phyloP scores from a whole-genome alignment of 2,329 filamentous ascomycete genomes.

The Claviceps quebecensis region DNA sequence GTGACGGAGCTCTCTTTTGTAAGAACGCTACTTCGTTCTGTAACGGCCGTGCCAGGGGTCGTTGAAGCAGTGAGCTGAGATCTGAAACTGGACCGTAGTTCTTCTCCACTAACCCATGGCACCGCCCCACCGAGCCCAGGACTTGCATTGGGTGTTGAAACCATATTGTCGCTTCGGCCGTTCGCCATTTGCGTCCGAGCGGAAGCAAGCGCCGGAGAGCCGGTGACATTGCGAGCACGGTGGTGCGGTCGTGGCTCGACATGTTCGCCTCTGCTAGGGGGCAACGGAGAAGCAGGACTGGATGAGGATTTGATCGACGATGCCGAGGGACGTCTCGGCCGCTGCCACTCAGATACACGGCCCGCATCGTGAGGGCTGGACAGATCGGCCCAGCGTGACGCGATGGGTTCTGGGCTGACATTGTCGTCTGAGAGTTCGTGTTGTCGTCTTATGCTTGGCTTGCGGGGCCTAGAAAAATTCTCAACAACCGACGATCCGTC shows the following conservation, averaged over 20 bases:
- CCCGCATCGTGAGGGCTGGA: slow-evolving; percentile 14
- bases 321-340: slow-evolving; percentile 30
- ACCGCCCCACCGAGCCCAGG: slow-evolving; percentile 18
- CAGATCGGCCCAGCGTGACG: slow-evolving; percentile 13
- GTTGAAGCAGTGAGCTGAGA: slow-evolving; percentile 42
- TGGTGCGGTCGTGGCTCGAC: slow-evolving; percentile 18
- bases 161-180: slow-evolving; percentile 22
- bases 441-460: slow-evolving; percentile 36
- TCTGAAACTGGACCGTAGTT: slow-evolving; percentile 40
- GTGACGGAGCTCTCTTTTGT: slow-evolving; percentile 66
- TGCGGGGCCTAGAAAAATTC: slow-evolving; percentile 48
- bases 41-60: slow-evolving; percentile 48
- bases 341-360: slow-evolving; percentile 25
- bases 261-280: slow-evolving; percentile 26
- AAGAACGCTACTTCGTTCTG: slow-evolving; percentile 68
- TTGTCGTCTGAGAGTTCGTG: slow-evolving; percentile 11
- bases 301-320: slow-evolving; percentile 34
- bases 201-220: slow-evolving; percentile 12
- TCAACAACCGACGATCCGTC: slow-evolving; percentile 27
- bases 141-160: slow-evolving; percentile 19
- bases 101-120: slow-evolving; percentile 37
- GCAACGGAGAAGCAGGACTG: slow-evolving; percentile 29
- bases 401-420: slow-evolving; percentile 16
- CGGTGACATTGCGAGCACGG: slow-evolving; percentile 15
- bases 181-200: slow-evolving; percentile 15